phyloP scores from a whole-genome alignment of 2,329 filamentous ascomycete genomes.

The Arthrinium phaeospermum region DNA sequence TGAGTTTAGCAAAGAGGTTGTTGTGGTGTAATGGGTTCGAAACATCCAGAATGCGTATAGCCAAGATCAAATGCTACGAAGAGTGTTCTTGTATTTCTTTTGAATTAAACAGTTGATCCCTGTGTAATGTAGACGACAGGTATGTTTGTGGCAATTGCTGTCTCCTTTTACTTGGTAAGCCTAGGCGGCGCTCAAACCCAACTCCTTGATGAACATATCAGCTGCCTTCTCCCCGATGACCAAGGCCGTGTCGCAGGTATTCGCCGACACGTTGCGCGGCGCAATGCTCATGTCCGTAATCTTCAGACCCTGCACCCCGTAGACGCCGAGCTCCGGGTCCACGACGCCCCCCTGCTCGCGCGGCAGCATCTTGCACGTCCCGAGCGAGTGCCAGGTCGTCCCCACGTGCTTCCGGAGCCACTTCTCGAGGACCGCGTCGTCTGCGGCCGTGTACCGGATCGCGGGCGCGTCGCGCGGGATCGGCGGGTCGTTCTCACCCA shows the following conservation, averaged over 20 bases:
- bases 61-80: background rate
- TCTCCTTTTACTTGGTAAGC: too few species aligned
- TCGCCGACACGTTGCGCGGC: constrained; percentile 42
- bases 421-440: constrained; percentile 48
- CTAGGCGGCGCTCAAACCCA: constrained; percentile 29
- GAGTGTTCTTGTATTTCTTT: too few species aligned
- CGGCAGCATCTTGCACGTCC: constrained; percentile 44
- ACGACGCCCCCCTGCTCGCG: constrained; percentile 42
- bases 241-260: constrained; percentile 52
- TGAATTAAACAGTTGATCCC: too few species aligned
- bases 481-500: constrained; percentile 19
- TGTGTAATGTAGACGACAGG: too few species aligned
- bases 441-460: constrained; percentile 50
- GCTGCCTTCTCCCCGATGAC: constrained; percentile 51
- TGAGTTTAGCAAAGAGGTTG: background rate
- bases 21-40: background rate
- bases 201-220: constrained; percentile 41
- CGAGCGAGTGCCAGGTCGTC: constrained; percentile 46
- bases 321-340: constrained; percentile 42
- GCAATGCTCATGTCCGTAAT: constrained; percentile 38
- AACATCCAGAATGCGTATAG: background rate
- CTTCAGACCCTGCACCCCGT: constrained; percentile 43
- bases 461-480: constrained; percentile 35
- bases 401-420: constrained; percentile 38
- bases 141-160: too few species aligned